Evolutionary conservation across 2,329 filamentous ascomycete species (phyloP), one percentile per base, ranked within the genome.

Genomic region (Aureobasidium sp.): DNA sequence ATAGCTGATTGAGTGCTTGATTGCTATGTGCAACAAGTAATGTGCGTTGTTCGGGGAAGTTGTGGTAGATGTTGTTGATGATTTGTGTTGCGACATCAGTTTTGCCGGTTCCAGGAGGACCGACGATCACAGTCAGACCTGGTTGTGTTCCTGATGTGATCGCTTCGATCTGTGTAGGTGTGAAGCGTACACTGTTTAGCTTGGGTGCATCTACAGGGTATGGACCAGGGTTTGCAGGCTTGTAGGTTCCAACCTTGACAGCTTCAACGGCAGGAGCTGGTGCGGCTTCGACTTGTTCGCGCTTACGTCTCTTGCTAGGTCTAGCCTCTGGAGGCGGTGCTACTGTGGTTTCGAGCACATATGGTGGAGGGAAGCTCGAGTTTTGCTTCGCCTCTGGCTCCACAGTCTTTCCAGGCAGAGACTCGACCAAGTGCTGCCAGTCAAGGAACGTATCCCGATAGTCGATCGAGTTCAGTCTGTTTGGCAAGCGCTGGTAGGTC

Each of bases 81-180:
- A 97, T 95, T 74, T 99, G 94, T 5, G 93, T 97, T 52, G 91
- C 92, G 59, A 99, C 94, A 75, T 99, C 94, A n/a, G 94, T 99
- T 79, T 99, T 99, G 65, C 95, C 94, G 7, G 94, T 99, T 60
- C 94, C 94, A 8, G 94, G 94, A 59, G 94, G 94, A 1, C 94
- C 94, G 65, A 99, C 90, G 67, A 99, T 88, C 52, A 99, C 84
- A 1, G 93, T 97, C 57, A 99, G 81, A 25, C 95, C 94, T 39
- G 94, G 93, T 69, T 99, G 95, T 7, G 90, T 92, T 25, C 94
- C 94, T 44, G 93, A 97, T 63, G 89, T 86, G 69, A 99, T 94
- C 30, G 94, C 94, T 72, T 97, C 90, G 32, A 96, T 83, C 74
- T 97, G 94, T 41, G 89, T 85, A 37, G 93, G 86, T 5, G 94